phyloP scores from a whole-genome alignment of 441 rosid genomes.

The Populus hybrid region DNA sequence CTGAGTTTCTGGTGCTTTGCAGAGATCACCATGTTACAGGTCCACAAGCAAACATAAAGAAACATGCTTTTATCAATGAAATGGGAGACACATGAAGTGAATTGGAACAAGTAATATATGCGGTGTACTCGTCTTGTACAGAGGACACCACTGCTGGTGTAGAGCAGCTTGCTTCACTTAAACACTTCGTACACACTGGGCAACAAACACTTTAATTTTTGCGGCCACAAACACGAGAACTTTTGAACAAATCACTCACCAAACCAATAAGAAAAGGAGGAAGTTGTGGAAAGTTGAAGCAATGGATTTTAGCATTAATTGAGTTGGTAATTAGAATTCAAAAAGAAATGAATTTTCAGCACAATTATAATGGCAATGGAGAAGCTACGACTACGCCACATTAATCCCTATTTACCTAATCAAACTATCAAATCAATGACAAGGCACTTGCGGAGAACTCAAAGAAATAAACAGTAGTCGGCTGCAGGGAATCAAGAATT shows the following conservation, averaged over 20 bases:
- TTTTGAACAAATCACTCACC: conserved; percentile 10
- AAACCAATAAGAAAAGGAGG: neutral
- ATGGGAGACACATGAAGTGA: conserved; percentile 21
- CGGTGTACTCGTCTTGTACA: neutral
- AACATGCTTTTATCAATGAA: conserved; percentile 5
- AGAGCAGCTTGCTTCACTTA: neutral
- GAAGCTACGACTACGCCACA: neutral
- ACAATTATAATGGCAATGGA: neutral
- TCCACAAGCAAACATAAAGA: conserved; percentile 17
- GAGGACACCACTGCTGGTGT: neutral
- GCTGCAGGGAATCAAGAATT: conserved; percentile 1
- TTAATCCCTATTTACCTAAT: neutral
- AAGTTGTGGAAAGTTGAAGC: conserved; percentile 9
- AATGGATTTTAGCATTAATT: conserved; percentile 20
- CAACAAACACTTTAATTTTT: conserved; percentile 17
- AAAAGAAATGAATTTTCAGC: conserved; percentile 1
- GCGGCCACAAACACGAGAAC: conserved; percentile 12
- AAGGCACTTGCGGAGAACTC: conserved; percentile 17
- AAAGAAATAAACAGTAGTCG: conserved; percentile 10
- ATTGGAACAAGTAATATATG: neutral
- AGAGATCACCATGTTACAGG: conserved; percentile 20
- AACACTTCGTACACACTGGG: neutral
- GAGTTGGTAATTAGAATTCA: neutral
- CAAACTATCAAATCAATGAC: neutral
- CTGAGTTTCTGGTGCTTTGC: conserved; percentile 18